Conservation (phyloP, 805 yeast species). For the Blastobotrys terrestris region DNA sequence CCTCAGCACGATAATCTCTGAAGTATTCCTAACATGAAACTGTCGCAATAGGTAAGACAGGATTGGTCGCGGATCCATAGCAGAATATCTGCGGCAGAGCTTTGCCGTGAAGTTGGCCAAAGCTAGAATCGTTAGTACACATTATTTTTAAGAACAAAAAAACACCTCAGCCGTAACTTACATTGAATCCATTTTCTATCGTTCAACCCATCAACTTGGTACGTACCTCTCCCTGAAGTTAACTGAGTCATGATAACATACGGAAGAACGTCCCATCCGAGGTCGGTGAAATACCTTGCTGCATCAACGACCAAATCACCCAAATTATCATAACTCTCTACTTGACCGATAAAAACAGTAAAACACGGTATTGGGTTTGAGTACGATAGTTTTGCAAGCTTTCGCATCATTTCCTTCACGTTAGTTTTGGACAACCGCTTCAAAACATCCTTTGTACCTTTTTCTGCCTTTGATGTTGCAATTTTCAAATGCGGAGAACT, state of each 20-base stretch:
- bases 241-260: constrained; percentile 66
- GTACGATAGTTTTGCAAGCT: constrained; percentile 63
- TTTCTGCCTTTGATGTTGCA: constrained; percentile 62
- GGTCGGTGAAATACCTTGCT: constrained; percentile 64
- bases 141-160: neutral
- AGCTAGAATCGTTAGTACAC: constrained; percentile 35
- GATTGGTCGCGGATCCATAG: constrained; percentile 58
- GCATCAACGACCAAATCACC: constrained; percentile 72
- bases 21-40: constrained; percentile 51
- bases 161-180: constrained; percentile 11
- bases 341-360: constrained; percentile 63
- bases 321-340: constrained; percentile 88
- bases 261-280: constrained; percentile 82
- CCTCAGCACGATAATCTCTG: constrained; percentile 58
- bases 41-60: constrained; percentile 55
- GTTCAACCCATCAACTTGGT: constrained; percentile 73
- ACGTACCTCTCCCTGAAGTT: constrained; percentile 57
- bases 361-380: constrained; percentile 77
- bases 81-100: constrained; percentile 48
- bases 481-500: constrained; percentile 50
- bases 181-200: constrained; percentile 77
- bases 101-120: constrained; percentile 74
- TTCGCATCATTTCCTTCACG: constrained; percentile 62
- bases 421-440: constrained; percentile 81
- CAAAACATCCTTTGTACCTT: constrained; percentile 67